Percentiles rank a stretch among this genome's conserved stretches.
Conservation (phyloP, 2,329 filamentous ascomycete species). For the Trichoderma gracile region DNA sequence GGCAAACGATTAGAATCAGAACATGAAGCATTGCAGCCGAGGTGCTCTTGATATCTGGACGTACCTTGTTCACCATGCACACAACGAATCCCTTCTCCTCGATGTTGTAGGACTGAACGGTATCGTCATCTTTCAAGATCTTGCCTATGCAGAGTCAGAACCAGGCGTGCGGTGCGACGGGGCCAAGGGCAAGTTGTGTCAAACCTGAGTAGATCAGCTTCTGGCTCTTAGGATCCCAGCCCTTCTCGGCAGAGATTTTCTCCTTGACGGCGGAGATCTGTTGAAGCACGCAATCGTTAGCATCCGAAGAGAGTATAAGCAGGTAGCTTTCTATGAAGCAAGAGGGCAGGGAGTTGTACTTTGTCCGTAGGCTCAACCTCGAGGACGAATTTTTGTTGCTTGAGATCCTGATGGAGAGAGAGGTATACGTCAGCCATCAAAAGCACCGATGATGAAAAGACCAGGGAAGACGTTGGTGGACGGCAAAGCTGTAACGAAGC, state of each 20-base stretch:
- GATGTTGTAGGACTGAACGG: constrained; percentile 94
- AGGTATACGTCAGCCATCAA: neutral
- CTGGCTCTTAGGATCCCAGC: constrained; percentile 86
- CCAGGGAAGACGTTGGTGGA: too few species aligned
- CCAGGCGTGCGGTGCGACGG: constrained; percentile 23
- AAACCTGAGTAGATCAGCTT: constrained; percentile 98
- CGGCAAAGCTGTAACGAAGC: neutral
- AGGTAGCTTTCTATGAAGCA: neutral
- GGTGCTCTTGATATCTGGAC: constrained; percentile 23
- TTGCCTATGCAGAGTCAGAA: constrained; percentile 66
- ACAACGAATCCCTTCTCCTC: constrained; percentile 99
- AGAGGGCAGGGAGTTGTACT: constrained; percentile 58
- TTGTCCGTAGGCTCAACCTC: constrained; percentile 91
- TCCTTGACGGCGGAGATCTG: constrained; percentile 89
- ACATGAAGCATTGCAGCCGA: neutral
- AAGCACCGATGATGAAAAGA: neutral
- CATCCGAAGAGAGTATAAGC: constrained; percentile 21
- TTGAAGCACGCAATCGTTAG: constrained; percentile 16
- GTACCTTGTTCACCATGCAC: constrained; percentile 96
- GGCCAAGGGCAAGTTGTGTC: constrained; percentile 33
- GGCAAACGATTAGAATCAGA: neutral
- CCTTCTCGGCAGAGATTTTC: constrained; percentile 88
- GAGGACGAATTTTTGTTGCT: constrained; percentile 97
- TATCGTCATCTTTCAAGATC: constrained; percentile 97
- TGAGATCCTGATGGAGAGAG: constrained; percentile 71